Evolutionary conservation across 2,329 filamentous ascomycete species (phyloP), one percentile per base, ranked within the genome.

Genomic region (Lasiodiplodia sp.): DNA sequence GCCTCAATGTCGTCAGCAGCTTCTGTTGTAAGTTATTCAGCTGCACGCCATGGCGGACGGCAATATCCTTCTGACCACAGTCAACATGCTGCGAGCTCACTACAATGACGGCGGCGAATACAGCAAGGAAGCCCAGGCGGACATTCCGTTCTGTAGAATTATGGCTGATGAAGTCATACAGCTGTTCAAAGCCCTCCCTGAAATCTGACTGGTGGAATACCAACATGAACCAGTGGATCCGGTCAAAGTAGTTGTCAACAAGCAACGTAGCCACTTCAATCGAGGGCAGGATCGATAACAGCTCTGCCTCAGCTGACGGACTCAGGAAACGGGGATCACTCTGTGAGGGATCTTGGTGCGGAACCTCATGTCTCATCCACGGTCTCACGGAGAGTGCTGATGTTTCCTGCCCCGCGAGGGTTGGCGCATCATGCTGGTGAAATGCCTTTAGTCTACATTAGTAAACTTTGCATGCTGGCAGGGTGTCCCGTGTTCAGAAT

Each of bases 171-270:
- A 21, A 2, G 23, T 21, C 5, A 25, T 56, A 56, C 7, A 56
- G 53, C 53, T 34, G 53, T 31, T 23, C 2, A 12, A 56, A 56
- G 14, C 53, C 21, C n/a, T 56, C 53, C 1, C 25, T 28, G 53
- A 56, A 56, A 1, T 56, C 53, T 12, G 16, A 31, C 31, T 56
- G 53, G 31, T 56, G 53, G n/a, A 56, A 56, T 4, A 56, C 25
- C 23, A 56, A 23, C 53, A 56, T 56, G 53, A 56, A 56, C 53
- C 53, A 56, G 31, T 56, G 53, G 25, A 56, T 56, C 31, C 53
- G 25, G 25, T 56, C 25, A 34, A 56, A 56, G 31, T 56, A 56
- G 53, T 56, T 56, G 18, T 56, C 31, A 31, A 56, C 53, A 37
- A 56, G 21, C 25, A 34, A 28, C 1, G 21, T 28, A 12, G 53